phyloP scores from a whole-genome alignment of 495 filamentous ascomycete species.

The Neurospora intermedia region DNA sequence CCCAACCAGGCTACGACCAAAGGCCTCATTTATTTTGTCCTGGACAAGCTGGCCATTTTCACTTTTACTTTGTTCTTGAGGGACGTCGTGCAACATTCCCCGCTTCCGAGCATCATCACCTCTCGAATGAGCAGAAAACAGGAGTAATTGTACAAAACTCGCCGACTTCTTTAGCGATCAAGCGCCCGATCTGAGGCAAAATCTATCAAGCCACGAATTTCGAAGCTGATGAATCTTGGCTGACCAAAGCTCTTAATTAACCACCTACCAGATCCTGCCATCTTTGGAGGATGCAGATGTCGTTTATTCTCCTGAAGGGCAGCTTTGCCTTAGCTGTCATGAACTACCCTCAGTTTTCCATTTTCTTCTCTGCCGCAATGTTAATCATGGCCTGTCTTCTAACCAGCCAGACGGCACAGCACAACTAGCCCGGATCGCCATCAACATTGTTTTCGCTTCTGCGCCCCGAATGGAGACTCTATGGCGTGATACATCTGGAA shows the following conservation, averaged over 20 bases:
- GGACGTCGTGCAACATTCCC: neutral
- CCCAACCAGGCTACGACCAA: no score
- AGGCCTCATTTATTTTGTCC: no score
- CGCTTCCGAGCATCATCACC: neutral
- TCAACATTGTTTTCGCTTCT: neutral
- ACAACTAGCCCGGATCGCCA: neutral
- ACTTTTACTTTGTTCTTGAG: neutral
- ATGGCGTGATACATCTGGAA: neutral
- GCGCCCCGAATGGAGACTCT: neutral
- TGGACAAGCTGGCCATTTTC: neutral
- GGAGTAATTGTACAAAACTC: neutral
- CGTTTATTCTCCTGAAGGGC: neutral
- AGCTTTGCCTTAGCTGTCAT: neutral
- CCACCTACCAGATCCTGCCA: neutral
- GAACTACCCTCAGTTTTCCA: neutral
- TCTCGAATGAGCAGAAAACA: neutral
- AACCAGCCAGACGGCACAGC: neutral
- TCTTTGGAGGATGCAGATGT: neutral
- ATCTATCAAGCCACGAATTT: neutral
- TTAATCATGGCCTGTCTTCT: neutral
- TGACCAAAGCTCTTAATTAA: neutral
- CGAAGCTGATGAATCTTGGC: neutral
- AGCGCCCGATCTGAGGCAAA: neutral
- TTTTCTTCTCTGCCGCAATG: neutral
- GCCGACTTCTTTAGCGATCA: neutral